These are phyloP conservation scores for Annulohypoxylon stygium DNA, from an alignment of 495 filamentous ascomycete species.

Conservation along the genomic window DNA sequence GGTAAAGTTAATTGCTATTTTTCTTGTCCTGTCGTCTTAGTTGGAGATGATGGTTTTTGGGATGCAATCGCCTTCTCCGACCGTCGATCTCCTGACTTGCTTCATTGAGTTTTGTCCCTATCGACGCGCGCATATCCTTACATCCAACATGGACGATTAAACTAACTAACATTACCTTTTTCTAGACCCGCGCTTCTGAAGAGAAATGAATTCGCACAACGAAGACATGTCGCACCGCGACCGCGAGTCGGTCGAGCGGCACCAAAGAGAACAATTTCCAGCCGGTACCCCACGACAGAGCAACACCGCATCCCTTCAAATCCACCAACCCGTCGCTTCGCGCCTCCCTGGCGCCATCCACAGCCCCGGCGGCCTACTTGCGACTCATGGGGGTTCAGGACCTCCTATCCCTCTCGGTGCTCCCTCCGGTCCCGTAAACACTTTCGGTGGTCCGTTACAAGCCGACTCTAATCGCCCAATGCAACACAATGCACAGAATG, in stretches of 20 bases:
- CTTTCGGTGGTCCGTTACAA: conserved; percentile 77
- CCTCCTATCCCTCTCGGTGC: conserved; percentile 74
- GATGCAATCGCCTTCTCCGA: background rate
- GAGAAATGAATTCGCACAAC: conserved; percentile 50
- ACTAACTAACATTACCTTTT: conserved; percentile 14
- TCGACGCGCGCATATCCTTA: conserved; percentile 34
- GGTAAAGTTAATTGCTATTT: conserved; percentile 7
- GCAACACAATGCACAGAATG: conserved; percentile 72
- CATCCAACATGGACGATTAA: background rate
- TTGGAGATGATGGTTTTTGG: background rate
- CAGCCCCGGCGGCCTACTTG: conserved; percentile 86
- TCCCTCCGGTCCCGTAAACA: conserved; percentile 70
- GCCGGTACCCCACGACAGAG: conserved; percentile 77
- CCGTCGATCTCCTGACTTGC: conserved; percentile 32
- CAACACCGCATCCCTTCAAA: conserved; percentile 83
- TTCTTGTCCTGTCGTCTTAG: conserved; percentile 9
- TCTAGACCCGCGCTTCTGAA: conserved; percentile 31
- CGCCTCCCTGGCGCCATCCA: conserved; percentile 84
- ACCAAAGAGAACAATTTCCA: conserved; percentile 72
- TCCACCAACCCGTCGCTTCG: conserved; percentile 92
- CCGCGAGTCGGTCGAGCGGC: conserved; percentile 77
- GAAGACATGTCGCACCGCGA: conserved; percentile 53
- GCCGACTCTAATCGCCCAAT: conserved; percentile 68
- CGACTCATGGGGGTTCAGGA: conserved; percentile 73
- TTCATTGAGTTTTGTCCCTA: conserved; percentile 12